A percentile compares a stretch with the other conserved stretches of the same genome.
These are phyloP conservation scores for Eucalyptus erythrocorys DNA, from an alignment of 345 rosid genomes.

Conservation along the genomic window DNA sequence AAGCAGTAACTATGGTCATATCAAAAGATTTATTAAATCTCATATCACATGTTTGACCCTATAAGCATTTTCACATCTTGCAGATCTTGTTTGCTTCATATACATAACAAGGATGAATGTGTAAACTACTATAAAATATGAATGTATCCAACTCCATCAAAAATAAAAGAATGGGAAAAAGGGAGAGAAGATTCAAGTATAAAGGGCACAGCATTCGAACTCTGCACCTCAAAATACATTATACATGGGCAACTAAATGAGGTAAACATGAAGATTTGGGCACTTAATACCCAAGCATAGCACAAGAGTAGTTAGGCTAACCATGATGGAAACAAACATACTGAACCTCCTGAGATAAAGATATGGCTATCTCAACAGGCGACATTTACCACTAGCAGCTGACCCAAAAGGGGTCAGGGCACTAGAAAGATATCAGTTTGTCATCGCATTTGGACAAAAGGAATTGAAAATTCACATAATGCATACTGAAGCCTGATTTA, in stretches of 20 bases:
- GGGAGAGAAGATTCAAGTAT: neutral
- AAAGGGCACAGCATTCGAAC: neutral
- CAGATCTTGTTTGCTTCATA: neutral
- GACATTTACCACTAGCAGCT: neutral
- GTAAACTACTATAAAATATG: neutral
- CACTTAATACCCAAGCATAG: neutral
- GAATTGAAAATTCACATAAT: neutral
- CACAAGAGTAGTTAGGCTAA: neutral
- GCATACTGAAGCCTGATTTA: neutral
- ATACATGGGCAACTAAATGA: neutral
- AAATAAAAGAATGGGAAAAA: neutral
- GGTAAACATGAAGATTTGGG: neutral
- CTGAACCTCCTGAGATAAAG: neutral
- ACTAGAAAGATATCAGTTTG: neutral
- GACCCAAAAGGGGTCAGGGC: neutral
- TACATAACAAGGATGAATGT: neutral
- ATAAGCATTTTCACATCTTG: neutral
- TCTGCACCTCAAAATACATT: neutral
- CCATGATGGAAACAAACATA: neutral
- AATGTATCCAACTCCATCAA: neutral
- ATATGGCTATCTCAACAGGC: neutral
- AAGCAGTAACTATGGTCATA: neutral
- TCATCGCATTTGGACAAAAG: neutral
- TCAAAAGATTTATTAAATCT: neutral
- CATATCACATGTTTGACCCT: neutral